These are phyloP conservation scores for Ammopiptanthus mongolicus DNA, from an alignment of 306 rosid species.

Conservation along the genomic window DNA sequence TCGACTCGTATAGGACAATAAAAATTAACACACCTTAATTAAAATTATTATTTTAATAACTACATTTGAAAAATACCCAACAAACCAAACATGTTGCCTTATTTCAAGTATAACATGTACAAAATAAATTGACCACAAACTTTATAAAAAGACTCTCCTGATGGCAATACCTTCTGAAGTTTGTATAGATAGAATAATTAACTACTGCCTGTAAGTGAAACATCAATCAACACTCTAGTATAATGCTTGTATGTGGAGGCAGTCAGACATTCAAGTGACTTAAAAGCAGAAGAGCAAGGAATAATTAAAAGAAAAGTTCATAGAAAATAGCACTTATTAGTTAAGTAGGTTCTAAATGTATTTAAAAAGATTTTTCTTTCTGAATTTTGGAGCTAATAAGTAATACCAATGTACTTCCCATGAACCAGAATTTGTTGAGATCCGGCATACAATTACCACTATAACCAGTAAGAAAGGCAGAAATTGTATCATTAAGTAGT, in stretches of 20 bases:
- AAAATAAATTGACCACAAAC: conserved; percentile 5
- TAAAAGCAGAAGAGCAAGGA: not conserved
- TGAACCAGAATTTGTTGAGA: conserved; percentile 99
- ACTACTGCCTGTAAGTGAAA: conserved; percentile 1
- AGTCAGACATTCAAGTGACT: not conserved
- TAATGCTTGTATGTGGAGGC: conserved; percentile 6
- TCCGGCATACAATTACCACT: conserved; percentile 99
- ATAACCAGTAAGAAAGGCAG: conserved; percentile 98
- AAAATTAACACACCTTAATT: too few relatives aligned
- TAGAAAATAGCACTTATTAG: not conserved
- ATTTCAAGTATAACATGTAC: conserved; percentile 4
- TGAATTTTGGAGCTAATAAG: conserved; percentile 97
- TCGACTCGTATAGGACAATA: too few relatives aligned
- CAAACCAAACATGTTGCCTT: not conserved
- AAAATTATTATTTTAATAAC: too few relatives aligned
- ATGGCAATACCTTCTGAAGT: conserved; percentile 4
- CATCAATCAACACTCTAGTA: not conserved
- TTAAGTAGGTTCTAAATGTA: conserved; percentile 23
- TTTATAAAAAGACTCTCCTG: not conserved
- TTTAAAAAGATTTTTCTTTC: conserved; percentile 40
- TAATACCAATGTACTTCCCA: conserved; percentile 91
- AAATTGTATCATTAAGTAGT: conserved; percentile 78
- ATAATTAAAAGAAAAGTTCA: not conserved
- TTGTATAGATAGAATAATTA: conserved; percentile 13
- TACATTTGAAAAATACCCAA: too few relatives aligned